A percentile compares a stretch with the other conserved stretches of the same genome.
Evolutionary conservation across 805 yeast species (phyloP).

Genomic region (Jamesozyma piceae): DNA sequence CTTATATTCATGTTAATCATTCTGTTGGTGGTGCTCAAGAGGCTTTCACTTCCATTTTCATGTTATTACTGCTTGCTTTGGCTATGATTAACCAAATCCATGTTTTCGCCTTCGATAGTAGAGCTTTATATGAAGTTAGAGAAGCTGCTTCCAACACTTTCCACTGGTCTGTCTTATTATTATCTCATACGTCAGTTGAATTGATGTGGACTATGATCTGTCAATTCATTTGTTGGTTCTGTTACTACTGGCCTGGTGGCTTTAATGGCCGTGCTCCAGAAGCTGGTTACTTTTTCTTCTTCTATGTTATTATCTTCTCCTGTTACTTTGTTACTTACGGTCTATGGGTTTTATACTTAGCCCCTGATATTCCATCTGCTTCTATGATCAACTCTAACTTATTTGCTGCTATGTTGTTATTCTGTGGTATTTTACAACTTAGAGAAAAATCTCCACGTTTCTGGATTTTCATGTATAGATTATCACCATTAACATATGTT

Average conservation of each 20-base stretch:
- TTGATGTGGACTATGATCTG: constrained; percentile 38
- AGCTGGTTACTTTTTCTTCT: constrained; percentile 45
- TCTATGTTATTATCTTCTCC: constrained; percentile 42
- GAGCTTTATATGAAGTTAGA: constrained; percentile 61
- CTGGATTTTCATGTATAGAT: constrained; percentile 40
- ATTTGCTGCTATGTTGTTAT: constrained; percentile 44
- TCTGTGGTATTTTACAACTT: constrained; percentile 47
- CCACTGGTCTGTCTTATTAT: constrained; percentile 52
- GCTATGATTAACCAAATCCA: constrained; percentile 54
- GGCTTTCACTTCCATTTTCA: constrained; percentile 52
- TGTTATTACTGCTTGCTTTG: constrained; percentile 43
- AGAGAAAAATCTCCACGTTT: constrained; percentile 36
- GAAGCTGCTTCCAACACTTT: constrained; percentile 67
- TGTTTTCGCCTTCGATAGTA: constrained; percentile 49
- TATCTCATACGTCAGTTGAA: constrained; percentile 38
- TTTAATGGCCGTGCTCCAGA: constrained; percentile 36
- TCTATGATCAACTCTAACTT: constrained; percentile 37
- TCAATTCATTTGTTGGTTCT: constrained; percentile 37
- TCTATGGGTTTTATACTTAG: constrained; percentile 38
- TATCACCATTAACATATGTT: constrained; percentile 41
- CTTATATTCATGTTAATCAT: constrained; percentile 50
- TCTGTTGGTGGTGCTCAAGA: constrained; percentile 58
- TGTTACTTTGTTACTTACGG: constrained; percentile 44
- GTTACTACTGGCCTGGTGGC: constrained; percentile 42
- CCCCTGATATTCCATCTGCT: constrained; percentile 38